Conservation (phyloP, 805 yeast genomes). For the Candida xiaguanensis region DNA sequence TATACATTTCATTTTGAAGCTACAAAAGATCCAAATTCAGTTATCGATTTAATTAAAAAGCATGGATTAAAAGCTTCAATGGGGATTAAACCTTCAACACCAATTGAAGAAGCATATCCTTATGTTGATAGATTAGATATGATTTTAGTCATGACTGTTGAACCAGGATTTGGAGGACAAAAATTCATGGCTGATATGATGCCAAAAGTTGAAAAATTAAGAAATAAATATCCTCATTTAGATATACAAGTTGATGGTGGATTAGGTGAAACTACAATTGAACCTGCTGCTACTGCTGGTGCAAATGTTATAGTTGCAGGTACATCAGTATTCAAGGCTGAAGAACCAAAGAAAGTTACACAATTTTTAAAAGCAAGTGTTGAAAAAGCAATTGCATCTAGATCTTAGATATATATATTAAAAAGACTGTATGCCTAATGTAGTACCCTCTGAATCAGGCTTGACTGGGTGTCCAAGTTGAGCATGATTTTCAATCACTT, state of each 20-base stretch:
- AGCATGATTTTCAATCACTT: conserved; percentile 59
- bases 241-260: conserved; percentile 98
- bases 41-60: conserved; percentile 70
- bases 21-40: conserved; percentile 68
- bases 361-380: conserved; percentile 64
- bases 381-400: conserved; percentile 40
- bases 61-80: conserved; percentile 92
- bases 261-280: conserved; percentile 78
- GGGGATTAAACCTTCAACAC: conserved; percentile 91
- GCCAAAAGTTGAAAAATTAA: conserved; percentile 83
- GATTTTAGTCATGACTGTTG: conserved; percentile 98
- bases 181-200: conserved; percentile 93
- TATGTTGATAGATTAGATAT: conserved; percentile 78
- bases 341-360: conserved; percentile 75
- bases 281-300: conserved; percentile 90
- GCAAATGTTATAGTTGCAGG: conserved; percentile 99
- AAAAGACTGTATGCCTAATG: conserved; percentile 71
- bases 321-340: conserved; percentile 85
- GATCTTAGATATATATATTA: conserved; percentile 18
- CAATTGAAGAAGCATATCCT: conserved; percentile 76
- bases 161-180: conserved; percentile 99
- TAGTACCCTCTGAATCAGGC: conserved; percentile 69
- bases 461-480: conserved; percentile 42
- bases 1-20: conserved; percentile 96
- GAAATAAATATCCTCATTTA: conserved; percentile 69